These are phyloP conservation scores for Climacium dendroides DNA, from an alignment of 225 moss, liverwort and hornwort species.

Conservation along the genomic window DNA sequence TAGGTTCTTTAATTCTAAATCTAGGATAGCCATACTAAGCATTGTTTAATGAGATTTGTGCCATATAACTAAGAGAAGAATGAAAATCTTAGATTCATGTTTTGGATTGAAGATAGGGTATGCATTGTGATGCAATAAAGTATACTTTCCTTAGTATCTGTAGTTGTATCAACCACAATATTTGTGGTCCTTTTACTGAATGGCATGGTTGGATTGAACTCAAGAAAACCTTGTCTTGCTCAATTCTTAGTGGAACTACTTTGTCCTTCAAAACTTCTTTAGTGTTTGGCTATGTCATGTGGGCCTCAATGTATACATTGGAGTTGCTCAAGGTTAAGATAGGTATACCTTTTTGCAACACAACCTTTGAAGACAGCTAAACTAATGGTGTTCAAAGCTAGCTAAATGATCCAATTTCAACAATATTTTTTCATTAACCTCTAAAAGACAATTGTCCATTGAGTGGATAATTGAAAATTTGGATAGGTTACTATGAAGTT, in stretches of 20 bases:
- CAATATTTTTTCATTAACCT: neutral
- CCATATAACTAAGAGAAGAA: neutral
- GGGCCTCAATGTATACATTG: neutral
- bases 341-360: neutral
- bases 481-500: neutral
- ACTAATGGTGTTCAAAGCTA: neutral
- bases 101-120: neutral
- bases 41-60: no score
- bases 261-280: neutral
- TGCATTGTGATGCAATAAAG: neutral
- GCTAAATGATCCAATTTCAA: neutral
- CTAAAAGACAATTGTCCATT: neutral
- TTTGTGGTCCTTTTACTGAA: neutral
- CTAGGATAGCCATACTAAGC: neutral
- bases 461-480: neutral
- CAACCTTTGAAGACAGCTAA: neutral
- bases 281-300: neutral
- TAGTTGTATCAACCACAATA: neutral
- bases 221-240: neutral
- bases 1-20: neutral
- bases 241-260: neutral
- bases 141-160: neutral
- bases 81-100: neutral
- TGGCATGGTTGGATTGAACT: neutral
- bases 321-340: neutral